phyloP scores from a whole-genome alignment of 495 filamentous ascomycete genomes.

The Halenospora varia region DNA sequence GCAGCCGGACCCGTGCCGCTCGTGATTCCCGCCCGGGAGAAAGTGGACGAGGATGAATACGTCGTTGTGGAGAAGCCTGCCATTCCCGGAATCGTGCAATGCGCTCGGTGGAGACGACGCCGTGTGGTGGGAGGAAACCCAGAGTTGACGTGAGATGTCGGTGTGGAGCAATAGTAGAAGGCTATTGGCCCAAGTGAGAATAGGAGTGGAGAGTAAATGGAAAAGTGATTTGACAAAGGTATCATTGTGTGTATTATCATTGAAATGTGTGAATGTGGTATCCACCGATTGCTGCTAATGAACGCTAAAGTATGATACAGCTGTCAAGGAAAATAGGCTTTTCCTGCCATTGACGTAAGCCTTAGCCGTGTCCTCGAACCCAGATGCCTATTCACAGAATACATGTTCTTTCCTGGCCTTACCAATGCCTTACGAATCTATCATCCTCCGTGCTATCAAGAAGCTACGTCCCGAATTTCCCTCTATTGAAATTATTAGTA shows the following conservation, averaged over 20 bases:
- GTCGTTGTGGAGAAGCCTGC: not conserved
- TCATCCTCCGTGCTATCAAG: not conserved
- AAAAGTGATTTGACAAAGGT: no score
- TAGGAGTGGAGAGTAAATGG: no score
- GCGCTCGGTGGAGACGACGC: not conserved
- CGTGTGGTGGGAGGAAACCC: no score
- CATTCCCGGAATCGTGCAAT: not conserved
- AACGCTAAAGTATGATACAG: not conserved
- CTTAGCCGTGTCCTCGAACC: not conserved
- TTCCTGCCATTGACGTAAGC: not conserved
- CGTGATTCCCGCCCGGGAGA: not conserved
- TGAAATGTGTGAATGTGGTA: not conserved
- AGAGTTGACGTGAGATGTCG: no score
- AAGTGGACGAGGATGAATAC: not conserved
- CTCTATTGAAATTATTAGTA: slow-evolving; percentile 3
- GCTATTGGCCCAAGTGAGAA: no score
- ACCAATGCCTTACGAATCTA: not conserved
- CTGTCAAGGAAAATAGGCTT: not conserved
- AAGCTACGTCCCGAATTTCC: not conserved
- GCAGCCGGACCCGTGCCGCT: not conserved
- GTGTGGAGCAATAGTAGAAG: no score
- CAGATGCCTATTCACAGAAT: not conserved
- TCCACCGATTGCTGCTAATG: not conserved
- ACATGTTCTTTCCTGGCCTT: not conserved
- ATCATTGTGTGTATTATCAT: not conserved